Evolutionary conservation across 2,329 filamentous ascomycete species (phyloP), one percentile per base, ranked within the genome.

Genomic region (Cytospora schulzeri): DNA sequence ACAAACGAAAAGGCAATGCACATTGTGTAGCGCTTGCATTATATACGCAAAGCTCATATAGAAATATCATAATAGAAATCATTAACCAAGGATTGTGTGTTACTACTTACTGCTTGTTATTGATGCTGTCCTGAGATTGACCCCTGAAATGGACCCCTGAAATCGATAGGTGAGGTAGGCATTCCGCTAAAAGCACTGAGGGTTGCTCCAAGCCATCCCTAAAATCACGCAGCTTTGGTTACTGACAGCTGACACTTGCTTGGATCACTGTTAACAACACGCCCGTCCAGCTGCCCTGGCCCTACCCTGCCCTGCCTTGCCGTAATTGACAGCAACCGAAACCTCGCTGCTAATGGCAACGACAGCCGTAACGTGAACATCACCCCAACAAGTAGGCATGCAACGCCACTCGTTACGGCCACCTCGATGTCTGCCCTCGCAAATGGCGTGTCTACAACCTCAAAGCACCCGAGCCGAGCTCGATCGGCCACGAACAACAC

Each of bases 341-440:
- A 55, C 51, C 60, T 9, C 52, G 57, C 51, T 65, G 50, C 62
- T 61, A 41, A 63, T 67, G 64, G 64, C 60, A 60, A 31, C 57
- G 35, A 57, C 57, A 59, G 51, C 65, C 54, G 51, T 57, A 56
- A 48, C 51, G 53, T 65, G 54, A 64, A 62, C 3, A 48, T 31
- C 24, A 17, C 50, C 59, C 51, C 24, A 33, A 67, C 61, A 68
- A 71, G 76, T 71, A 78, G 78, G 76, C 73, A 81, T 81, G 80
- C 75, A 74, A 77, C 73, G 73, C 71, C 72, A 68, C 45, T 64
- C 70, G 68, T 74, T 73, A 71, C 73, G 74, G 73, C 72, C 71
- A 71, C 70, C 71, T 76, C 79, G 78, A 83, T 83, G 81, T 81
- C 80, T 74, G 73, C 76, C 71, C 74, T 78, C 69, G 69, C 76